Percentiles rank a stretch among this genome's conserved stretches.
Evolutionary conservation across 2,329 filamentous ascomycete genomes (phyloP).

Genomic region (Paraphoma sp.): DNA sequence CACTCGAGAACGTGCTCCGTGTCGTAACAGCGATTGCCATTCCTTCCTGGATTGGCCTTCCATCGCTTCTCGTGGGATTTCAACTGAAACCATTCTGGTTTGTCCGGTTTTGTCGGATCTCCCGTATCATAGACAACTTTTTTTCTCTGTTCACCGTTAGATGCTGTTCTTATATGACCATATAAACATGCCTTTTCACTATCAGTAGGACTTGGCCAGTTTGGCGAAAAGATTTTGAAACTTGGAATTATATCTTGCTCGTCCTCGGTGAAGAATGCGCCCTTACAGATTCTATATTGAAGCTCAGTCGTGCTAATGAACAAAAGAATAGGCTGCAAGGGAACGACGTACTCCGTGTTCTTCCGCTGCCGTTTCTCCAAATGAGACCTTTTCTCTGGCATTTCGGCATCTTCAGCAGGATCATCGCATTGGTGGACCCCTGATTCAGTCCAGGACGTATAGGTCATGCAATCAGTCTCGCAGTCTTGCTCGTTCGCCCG

Average conservation of each 20-base stretch:
- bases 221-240: neutral
- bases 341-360: no score
- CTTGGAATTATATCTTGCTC: neutral
- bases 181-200: neutral
- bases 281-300: no score
- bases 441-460: conserved; percentile 5
- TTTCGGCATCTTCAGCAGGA: neutral
- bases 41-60: neutral
- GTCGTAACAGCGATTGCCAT: conserved; percentile 2
- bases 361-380: neutral
- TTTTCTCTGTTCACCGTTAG: neutral
- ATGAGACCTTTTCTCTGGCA: neutral
- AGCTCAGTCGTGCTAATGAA: no score
- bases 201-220: neutral
- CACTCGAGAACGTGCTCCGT: conserved; percentile 12
- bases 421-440: neutral
- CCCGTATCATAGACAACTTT: conserved; percentile 6
- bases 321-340: no score
- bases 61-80: conserved; percentile 1
- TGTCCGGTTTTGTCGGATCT: conserved; percentile 4
- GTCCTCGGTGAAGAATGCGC: no score
- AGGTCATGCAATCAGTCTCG: conserved; percentile 8
- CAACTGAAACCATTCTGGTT: conserved; percentile 9
- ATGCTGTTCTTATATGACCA: neutral
- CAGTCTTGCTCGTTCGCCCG: conserved; percentile 1